Evolutionary conservation across 2,329 filamentous ascomycete species (phyloP), one percentile per base, ranked within the genome.

Genomic region (Torrubiellomyces zombiae): DNA sequence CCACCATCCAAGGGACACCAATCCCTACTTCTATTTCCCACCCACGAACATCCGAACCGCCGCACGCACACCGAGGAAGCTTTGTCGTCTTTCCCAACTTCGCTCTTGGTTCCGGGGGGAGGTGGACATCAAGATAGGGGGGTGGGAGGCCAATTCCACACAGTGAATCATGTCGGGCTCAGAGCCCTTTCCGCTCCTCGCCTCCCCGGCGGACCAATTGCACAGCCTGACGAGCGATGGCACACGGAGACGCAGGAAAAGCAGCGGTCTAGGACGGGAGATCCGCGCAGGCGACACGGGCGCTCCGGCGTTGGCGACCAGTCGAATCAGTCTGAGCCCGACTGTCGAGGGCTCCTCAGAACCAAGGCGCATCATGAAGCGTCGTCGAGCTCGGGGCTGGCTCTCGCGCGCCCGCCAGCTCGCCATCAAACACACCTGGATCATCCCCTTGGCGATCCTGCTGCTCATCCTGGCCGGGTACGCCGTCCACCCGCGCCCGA

Each of bases 401-500:
- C 27, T 55, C 26, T 45, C 48, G 15, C 53, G 51, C 33, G 44
- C 64, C 18, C 63, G 63, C 38, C 63, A 69, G 43, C 58, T 53
- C 44, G 61, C 65, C 44, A 37, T 67, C 38, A 72, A 67, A 48
- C 66, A 70, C 47, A 73, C 68, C 23, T 75, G 60, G 50, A 53
- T 63, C 30, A 46, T 70, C 17, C 85, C 86, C 14, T 64, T 89
- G 30, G 48, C 77, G 36, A 54, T 91, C 30, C 52, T 81, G 29
- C 32, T 63, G 30, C 40, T 72, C 43, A 61, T 85, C 43, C 53
- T 79, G 31, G 52, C 60, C 24, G 60, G 70, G 32, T 94, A 86
- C 53, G 68, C 71, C 36, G 47, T 80, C 43, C 76, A 83, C 45
- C 86, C 85, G 5, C 70, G 66, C 38, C 61, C 74, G 32, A 70